Evolutionary conservation across 768 basidiomycete species (phyloP).

Genomic region (Amanita polypyramis): DNA sequence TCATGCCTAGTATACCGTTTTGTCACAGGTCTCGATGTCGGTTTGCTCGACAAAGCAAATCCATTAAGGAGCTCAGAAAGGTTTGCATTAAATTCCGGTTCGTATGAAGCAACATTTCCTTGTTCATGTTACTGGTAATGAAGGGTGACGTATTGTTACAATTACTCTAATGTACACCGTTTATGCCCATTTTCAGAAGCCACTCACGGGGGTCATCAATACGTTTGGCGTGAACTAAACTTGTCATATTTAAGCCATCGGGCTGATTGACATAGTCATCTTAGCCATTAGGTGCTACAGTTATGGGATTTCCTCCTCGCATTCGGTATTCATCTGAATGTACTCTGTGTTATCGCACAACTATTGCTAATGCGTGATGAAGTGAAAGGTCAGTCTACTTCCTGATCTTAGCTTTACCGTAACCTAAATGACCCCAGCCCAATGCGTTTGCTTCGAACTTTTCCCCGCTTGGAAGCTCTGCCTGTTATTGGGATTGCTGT

Average conservation of each 20-base stretch:
- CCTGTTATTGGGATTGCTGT: slow-evolving; percentile 90
- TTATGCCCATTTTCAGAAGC: too few relatives aligned
- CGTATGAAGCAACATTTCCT: too few relatives aligned
- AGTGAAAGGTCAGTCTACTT: slow-evolving; percentile 59
- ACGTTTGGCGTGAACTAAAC: slow-evolving; percentile 11
- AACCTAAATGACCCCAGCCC: slow-evolving; percentile 42
- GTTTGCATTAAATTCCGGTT: too few relatives aligned
- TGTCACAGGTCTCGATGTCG: too few relatives aligned
- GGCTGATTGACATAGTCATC: slow-evolving; percentile 13
- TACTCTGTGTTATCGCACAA: slow-evolving; percentile 95
- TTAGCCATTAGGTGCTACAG: slow-evolving; percentile 77
- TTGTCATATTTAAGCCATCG: slow-evolving; percentile 8
- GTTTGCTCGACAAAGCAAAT: too few relatives aligned
- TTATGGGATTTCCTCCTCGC: slow-evolving; percentile 97
- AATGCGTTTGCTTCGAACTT: slow-evolving; percentile 88
- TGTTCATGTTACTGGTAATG: too few relatives aligned
- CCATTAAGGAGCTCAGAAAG: too few relatives aligned
- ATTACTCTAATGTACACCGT: neutral
- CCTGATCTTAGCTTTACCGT: slow-evolving; percentile 1
- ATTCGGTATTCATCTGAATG: slow-evolving; percentile 93
- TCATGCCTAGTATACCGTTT: too few relatives aligned
- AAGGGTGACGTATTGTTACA: neutral
- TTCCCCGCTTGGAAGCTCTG: slow-evolving; percentile 82
- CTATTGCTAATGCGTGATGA: slow-evolving; percentile 83
- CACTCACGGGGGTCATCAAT: neutral